These are phyloP conservation scores for Fusarium hainanense DNA, from an alignment of 2,329 filamentous ascomycete species.

Conservation along the genomic window DNA sequence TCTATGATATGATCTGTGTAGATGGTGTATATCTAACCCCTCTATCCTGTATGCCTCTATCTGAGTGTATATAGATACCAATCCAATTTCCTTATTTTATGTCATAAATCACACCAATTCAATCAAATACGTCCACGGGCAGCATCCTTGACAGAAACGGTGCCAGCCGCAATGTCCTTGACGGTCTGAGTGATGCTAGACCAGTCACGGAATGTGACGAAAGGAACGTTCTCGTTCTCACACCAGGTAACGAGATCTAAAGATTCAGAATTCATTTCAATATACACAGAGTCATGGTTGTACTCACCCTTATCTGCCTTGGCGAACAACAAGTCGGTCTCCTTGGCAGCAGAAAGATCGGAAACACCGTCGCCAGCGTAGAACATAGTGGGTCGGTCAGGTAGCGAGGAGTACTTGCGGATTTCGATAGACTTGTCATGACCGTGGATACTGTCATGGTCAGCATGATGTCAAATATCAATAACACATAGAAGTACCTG, in stretches of 20 bases:
- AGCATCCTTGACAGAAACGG: slow-evolving; percentile 75
- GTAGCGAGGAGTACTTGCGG: slow-evolving; percentile 82
- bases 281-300: neutral
- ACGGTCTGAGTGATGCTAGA: slow-evolving; percentile 79
- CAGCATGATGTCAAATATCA: neutral
- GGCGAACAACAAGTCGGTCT: slow-evolving; percentile 93
- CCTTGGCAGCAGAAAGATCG: slow-evolving; percentile 88
- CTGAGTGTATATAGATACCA: neutral
- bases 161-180: slow-evolving; percentile 80
- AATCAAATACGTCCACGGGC: slow-evolving; percentile 62
- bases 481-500: slow-evolving; percentile 59
- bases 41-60: slow-evolving; percentile 28
- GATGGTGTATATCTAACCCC: slow-evolving; percentile 17
- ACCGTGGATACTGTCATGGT: slow-evolving; percentile 75
- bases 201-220: slow-evolving; percentile 89
- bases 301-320: slow-evolving; percentile 84
- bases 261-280: neutral
- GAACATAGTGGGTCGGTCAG: slow-evolving; percentile 83
- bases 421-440: slow-evolving; percentile 97
- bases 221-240: slow-evolving; percentile 84
- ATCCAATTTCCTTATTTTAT: neutral
- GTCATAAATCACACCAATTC: slow-evolving; percentile 18
- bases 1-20: slow-evolving; percentile 23
- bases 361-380: slow-evolving; percentile 97
- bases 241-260: slow-evolving; percentile 89